Evolutionary conservation across 1,139 yeast species (phyloP), one percentile per base, ranked within the genome.

Genomic region (Magnusiomyces tetraspermus): DNA sequence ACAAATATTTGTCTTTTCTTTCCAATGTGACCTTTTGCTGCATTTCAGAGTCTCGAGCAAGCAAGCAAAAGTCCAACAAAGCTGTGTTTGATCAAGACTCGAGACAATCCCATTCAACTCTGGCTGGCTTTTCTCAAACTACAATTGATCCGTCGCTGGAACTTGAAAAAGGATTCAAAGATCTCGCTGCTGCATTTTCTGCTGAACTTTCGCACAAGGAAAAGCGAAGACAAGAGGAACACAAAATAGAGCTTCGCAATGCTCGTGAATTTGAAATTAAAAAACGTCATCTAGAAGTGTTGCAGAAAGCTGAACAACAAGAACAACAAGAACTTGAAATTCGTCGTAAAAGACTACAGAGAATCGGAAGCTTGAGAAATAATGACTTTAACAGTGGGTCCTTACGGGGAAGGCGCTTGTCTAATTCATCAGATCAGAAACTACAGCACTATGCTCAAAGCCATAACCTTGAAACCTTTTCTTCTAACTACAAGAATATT

Each of bases 21-120:
- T 49, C 41, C 21, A 36, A 19, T 43, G 46, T 26, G 17, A 26
- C 17, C 6, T 51, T 48, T 38, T 23, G 52, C 48, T 42, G 47
- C 23, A 28, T 53, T 38, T 41, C 48, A 33, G 19, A 46, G 24
- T 38, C 42, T 10, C 5, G 17, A 10, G 17, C 17, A 33, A 33
- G 17, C 4, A 17, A 15, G 5, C 10, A 33, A 33, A 15, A 4
- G 5, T 8, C 10, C n/a, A 33, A 33, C 4, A 33, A 33, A 10
- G 17, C n/a, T n/a, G n/a, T n/a, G n/a, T n/a, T n/a, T n/a, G 38
- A 5, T 33, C n/a, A 15, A 10, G 5, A 33, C 38, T 33, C 17
- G 17, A 15, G 5, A 8, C 11, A 15, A 11, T 22, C 17, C 17
- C 45, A 41, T 23, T 22, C 40, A 31, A 19, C 26, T 3, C 40